Base-by-base conservation (phyloP, 2,329 filamentous ascomycete genomes). In the Nothophoma quercina region DNA sequence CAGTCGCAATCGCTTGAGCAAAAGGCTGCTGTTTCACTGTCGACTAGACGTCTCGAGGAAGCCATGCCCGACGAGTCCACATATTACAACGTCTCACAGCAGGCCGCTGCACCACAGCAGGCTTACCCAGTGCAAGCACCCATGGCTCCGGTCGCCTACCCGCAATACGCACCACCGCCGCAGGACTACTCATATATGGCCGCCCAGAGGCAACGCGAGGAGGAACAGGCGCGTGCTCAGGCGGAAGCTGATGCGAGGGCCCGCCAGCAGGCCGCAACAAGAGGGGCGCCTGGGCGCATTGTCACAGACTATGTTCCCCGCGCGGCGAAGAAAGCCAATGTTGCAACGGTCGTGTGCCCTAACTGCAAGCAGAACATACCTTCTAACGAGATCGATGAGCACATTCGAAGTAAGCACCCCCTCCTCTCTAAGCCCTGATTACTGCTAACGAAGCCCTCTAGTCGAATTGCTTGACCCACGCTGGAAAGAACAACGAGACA, bases 1-100 rank as follows among this genome's bases (percentile, higher is more conserved):
- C 93, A 98, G 73, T 96, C 93, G 56, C 91, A 93, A 23, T 97
- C 93, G 7, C 83, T 99, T 15, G 95, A 99, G 70, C 92, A 98
- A 75, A 95, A 96, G 76, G 96, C 93, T 50, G 90, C 89, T 75
- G 89, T 95, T 69, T 96, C 92, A 29, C 88, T 97, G 59, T 85
- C 90, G 2, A 88, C 88, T 68, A 81, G 93, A 63, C 88, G 93
- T 51, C 92, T 99, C 59, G 95, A 99, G 75, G 95, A 99, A 79
- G 92, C 93, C 5, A 90, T 96, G 84, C 95, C 95, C 3, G 89
- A 87, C 42, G 90, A 91, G 35, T 75, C 87, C 54, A 56, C 68
- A 13, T 71, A 75, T 51, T 75, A 73, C 71, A 68, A 72, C 57
- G 64, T 59, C 12, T 64, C 60, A 26, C 69, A 70, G 60, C 73